A percentile compares a stretch with the other conserved stretches of the same genome.
Evolutionary conservation across 2,329 filamentous ascomycete genomes (phyloP).

Genomic region (Calonectria henricotiae): DNA sequence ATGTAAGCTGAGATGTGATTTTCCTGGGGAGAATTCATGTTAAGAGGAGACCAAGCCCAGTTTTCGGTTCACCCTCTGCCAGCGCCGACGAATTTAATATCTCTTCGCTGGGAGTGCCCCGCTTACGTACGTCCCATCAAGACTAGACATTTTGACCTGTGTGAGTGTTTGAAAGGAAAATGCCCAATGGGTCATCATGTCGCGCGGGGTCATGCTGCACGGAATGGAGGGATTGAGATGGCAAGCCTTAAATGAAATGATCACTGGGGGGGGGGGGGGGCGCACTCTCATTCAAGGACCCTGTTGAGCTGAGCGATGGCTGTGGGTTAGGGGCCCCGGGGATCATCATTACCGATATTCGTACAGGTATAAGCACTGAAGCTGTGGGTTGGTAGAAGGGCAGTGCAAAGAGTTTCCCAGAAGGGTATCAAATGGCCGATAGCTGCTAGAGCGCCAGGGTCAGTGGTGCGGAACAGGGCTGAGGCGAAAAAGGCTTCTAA

Average conservation of each 20-base stretch:
- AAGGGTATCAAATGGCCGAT: slow-evolving; percentile 38
- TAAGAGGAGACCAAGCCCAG: neutral
- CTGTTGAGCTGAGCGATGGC: slow-evolving; percentile 1
- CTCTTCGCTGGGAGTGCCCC: neutral
- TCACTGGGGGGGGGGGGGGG: neutral
- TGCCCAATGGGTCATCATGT: slow-evolving; percentile 4
- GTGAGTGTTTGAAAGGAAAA: neutral
- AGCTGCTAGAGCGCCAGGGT: neutral
- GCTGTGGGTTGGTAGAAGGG: slow-evolving; percentile 19
- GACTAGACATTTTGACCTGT: neutral
- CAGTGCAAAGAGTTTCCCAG: slow-evolving; percentile 30
- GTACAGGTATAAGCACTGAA: neutral
- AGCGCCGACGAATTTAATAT: slow-evolving; percentile 9
- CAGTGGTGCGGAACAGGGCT: slow-evolving; percentile 40
- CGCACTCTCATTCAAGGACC: neutral
- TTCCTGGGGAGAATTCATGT: neutral
- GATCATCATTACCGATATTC: neutral
- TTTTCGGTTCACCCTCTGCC: neutral
- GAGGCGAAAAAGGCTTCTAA: slow-evolving; percentile 49
- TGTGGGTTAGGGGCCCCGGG: neutral
- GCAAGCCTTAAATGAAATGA: neutral
- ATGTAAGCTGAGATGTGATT: neutral
- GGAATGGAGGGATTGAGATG: neutral
- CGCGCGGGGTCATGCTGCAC: slow-evolving; percentile 11
- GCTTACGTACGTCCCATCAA: slow-evolving; percentile 36